phyloP scores from a whole-genome alignment of 2,329 filamentous ascomycete species.

The Graphilbum sp. region DNA sequence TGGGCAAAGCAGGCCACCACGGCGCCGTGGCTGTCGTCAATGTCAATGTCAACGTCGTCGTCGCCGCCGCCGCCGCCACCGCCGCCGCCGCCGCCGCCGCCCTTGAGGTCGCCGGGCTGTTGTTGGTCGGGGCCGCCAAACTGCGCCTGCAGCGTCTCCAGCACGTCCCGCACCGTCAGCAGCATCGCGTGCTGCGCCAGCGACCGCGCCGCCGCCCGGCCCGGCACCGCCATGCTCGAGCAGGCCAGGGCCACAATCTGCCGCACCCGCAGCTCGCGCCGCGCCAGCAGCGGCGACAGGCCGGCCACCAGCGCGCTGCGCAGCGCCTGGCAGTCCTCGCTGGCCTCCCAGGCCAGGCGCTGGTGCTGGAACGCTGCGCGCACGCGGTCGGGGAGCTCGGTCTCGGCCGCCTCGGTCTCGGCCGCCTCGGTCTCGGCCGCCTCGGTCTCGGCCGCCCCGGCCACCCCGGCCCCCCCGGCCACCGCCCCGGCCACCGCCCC shows the following conservation, averaged over 20 bases:
- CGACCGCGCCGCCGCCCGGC: slow-evolving; percentile 1
- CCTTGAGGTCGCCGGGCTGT: not conserved
- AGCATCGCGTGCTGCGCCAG: slow-evolving; percentile 9
- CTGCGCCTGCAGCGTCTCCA: slow-evolving; percentile 3
- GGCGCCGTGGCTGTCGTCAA: not conserved
- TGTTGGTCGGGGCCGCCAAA: not conserved
- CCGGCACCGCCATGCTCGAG: slow-evolving; percentile 6
- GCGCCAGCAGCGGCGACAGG: slow-evolving; percentile 2
- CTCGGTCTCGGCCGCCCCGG: no score
- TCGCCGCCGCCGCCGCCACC: no score
- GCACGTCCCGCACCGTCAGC: slow-evolving; percentile 8
- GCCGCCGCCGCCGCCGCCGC: no score
- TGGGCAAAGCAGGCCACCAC: slow-evolving; percentile 11
- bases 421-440: not conserved
- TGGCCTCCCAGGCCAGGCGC: slow-evolving; percentile 6
- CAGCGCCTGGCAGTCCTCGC: slow-evolving; percentile 5
- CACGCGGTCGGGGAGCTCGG: slow-evolving; percentile 3
- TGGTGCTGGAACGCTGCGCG: slow-evolving; percentile 1
- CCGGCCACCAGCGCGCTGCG: slow-evolving; percentile 5
- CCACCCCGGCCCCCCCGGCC: no score
- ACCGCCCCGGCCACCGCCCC: no score
- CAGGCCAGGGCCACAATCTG: slow-evolving; percentile 9
- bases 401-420: no score
- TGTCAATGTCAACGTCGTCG: no score
- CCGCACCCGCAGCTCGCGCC: slow-evolving; percentile 1